phyloP scores from a whole-genome alignment of 2,329 filamentous ascomycete species.

The Cladophialophora immunda region DNA sequence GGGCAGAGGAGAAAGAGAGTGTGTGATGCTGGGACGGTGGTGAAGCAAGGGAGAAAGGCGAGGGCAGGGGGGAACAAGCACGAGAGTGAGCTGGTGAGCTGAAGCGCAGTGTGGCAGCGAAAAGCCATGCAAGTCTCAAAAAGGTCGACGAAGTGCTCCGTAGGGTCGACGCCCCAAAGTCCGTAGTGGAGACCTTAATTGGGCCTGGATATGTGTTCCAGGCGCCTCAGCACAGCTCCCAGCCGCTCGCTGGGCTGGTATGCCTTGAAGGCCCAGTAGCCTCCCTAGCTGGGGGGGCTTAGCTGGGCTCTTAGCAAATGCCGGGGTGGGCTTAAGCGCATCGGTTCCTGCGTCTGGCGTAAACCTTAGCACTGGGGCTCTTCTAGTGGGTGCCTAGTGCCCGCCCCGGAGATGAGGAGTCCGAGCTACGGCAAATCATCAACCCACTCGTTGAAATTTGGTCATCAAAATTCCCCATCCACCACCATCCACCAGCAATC shows the following conservation, averaged over 20 bases:
- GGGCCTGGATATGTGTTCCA: conserved; percentile 22
- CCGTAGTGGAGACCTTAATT: conserved; percentile 20
- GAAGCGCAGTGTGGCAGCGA: conserved; percentile 14
- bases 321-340: conserved; percentile 15
- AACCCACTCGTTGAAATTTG: conserved; percentile 27
- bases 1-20: conserved; percentile 14
- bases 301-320: conserved; percentile 8
- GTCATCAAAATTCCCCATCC: conserved; percentile 19
- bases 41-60: conserved; percentile 24
- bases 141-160: conserved; percentile 13
- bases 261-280: background rate
- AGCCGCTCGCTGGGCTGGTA: conserved; percentile 3
- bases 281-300: background rate
- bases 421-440: conserved; percentile 15
- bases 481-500: conserved; percentile 11
- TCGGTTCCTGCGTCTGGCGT: conserved; percentile 31
- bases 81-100: conserved; percentile 10
- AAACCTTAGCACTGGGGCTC: conserved; percentile 2
- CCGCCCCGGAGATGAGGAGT: conserved; percentile 32
- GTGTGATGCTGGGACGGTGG: conserved; percentile 18
- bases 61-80: conserved; percentile 11
- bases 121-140: conserved; percentile 10
- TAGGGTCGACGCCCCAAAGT: conserved; percentile 12
- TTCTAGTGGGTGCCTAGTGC: conserved; percentile 9
- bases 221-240: background rate